Evolutionary conservation across 352 stramenopile species (phyloP), one percentile per base, ranked within the genome.

Genomic region (Phytophthora nicotianae): DNA sequence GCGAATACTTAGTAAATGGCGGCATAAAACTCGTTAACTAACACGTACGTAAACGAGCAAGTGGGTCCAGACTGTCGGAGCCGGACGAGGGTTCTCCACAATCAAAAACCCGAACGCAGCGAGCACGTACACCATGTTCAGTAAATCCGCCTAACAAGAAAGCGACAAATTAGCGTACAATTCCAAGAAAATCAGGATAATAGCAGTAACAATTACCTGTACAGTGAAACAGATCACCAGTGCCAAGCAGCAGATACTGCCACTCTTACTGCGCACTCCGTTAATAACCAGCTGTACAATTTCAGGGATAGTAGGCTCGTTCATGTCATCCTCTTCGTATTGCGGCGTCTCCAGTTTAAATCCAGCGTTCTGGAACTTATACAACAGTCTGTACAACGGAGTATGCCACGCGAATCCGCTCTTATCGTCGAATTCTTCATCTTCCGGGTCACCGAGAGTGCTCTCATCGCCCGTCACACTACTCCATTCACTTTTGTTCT

Each of bases 381-480:
- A 92, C 16, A 96, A 52, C 3, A 81, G 62, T 20, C 79, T 67
- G 67, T 94, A 89, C 7, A 94, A 20, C 10, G 83, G 79, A 17
- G 88, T 83, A 6, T 82, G 75, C 77, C 86, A 92, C 13, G 75
- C 51, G 10, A 89, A 75, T 3, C 80, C 69, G 20, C 58, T 77
- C 42, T 70, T 74, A 16, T 77, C 65, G 45, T 91, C 81, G 40
- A 93, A 91, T 43, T 95, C 85, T 20, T 86, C 72, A 50, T 93
- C 88, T 78, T 96, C 88, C 0, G 72, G 68, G 45, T 96, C 88
- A 0, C 77, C 85, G 13, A 94, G 72, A 16, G 77, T 87, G 49
- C 88, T 96, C 54, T 95, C 88, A 35, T 94, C 87, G 8, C 83
- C 87, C 0, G 85, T 94, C 5, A 93, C 86, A 62, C 87, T 96